These are phyloP conservation scores for Syncephalastrum sp. DNA, from an alignment of 371 early-diverging fungal species.

Conservation along the genomic window DNA sequence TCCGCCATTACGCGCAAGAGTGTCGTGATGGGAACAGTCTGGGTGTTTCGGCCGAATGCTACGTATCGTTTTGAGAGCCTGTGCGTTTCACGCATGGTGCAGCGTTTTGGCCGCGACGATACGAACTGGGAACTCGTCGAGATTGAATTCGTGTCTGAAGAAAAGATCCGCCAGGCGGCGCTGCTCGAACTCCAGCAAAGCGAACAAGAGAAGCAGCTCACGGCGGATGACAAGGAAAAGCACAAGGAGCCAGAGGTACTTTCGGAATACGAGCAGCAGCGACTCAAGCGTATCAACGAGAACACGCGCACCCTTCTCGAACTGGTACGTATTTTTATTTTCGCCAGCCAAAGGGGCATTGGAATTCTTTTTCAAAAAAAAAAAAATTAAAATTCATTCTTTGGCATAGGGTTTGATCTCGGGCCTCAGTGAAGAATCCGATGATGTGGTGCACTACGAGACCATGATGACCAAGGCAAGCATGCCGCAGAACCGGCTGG, in stretches of 20 bases:
- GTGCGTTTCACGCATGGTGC: constrained; percentile 81
- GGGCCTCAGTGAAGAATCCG: constrained; percentile 74
- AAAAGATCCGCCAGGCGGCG: constrained; percentile 5
- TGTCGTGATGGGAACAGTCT: constrained; percentile 90
- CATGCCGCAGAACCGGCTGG: constrained; percentile 38
- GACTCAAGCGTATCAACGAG: constrained; percentile 64
- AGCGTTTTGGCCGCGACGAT: constrained; percentile 82
- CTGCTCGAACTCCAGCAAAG: not conserved
- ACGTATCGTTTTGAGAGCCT: constrained; percentile 58
- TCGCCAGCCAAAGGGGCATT: no score
- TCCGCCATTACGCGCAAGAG: constrained; percentile 81
- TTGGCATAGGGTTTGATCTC: constrained; percentile 67
- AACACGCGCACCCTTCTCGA: constrained; percentile 65
- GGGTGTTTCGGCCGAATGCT: constrained; percentile 73
- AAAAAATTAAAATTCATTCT: no score
- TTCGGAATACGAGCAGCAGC: constrained; percentile 61
- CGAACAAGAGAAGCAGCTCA: constrained; percentile 1
- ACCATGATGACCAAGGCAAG: constrained; percentile 53
- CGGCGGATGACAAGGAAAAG: not conserved
- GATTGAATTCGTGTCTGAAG: constrained; percentile 37
- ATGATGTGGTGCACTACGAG: constrained; percentile 71
- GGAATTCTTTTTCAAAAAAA: no score
- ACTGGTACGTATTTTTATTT: constrained; percentile 38
- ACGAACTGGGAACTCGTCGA: constrained; percentile 77
- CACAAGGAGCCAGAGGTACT: constrained; percentile 29